Conservation (phyloP, 768 basidiomycete genomes). For the Boletus subcaerulescens region DNA sequence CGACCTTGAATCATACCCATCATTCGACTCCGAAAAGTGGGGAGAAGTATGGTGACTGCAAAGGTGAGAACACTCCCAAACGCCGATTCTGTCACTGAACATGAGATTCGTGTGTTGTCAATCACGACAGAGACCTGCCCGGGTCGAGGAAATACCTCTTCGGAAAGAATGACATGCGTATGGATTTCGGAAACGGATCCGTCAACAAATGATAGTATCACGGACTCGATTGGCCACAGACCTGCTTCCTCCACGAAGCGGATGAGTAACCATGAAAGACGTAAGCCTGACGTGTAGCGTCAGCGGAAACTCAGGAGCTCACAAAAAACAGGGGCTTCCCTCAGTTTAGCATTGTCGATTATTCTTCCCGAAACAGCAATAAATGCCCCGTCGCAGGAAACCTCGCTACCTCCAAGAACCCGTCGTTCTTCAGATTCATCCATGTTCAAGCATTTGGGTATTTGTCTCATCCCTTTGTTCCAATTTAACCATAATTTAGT, state of each 20-base stretch:
- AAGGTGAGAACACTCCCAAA: slow-evolving; percentile 7
- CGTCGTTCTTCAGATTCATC: neutral
- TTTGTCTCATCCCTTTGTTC: neutral
- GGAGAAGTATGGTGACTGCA: neutral
- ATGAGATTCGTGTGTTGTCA: neutral
- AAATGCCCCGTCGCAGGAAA: neutral
- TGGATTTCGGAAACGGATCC: neutral
- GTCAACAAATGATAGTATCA: neutral
- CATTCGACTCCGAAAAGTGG: neutral
- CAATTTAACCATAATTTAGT: neutral
- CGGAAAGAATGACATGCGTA: neutral
- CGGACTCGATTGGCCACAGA: neutral
- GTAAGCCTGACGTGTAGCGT: slow-evolving; percentile 8
- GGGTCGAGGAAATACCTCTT: neutral
- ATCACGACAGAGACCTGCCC: neutral
- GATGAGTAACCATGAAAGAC: neutral
- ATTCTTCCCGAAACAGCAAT: neutral
- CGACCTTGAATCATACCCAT: neutral
- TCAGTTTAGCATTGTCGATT: neutral
- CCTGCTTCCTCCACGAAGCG: neutral
- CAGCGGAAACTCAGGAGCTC: neutral
- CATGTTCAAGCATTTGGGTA: slow-evolving; percentile 14
- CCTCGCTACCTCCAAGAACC: neutral
- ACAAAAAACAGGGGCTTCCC: slow-evolving; percentile 5
- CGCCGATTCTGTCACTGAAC: neutral